These are phyloP conservation scores for Capsella bursapastoris DNA, from an alignment of 345 rosid genomes.

Conservation along the genomic window DNA sequence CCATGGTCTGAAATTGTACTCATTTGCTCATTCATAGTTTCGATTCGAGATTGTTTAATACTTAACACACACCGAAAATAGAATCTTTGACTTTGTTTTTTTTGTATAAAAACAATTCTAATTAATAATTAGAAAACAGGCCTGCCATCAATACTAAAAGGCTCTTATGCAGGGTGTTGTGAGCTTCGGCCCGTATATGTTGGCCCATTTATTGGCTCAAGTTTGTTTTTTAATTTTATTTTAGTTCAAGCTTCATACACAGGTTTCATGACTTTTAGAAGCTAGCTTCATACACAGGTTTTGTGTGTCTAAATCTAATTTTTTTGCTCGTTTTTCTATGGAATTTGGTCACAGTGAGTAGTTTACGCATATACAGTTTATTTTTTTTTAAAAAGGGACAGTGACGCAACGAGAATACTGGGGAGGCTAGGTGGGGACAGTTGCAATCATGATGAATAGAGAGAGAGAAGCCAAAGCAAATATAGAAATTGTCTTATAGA, in stretches of 20 bases:
- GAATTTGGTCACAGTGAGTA: neutral
- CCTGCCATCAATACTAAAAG: neutral
- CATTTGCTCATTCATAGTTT: too few relatives aligned
- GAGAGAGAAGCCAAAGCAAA: neutral
- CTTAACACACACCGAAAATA: too few relatives aligned
- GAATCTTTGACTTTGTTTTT: too few relatives aligned
- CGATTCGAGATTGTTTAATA: too few relatives aligned
- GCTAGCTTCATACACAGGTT: too few relatives aligned
- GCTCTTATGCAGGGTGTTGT: neutral
- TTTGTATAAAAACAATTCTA: too few relatives aligned
- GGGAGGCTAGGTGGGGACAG: neutral
- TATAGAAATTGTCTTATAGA: neutral
- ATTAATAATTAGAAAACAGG: neutral
- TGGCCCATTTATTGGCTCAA: neutral
- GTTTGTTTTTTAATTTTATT: too few relatives aligned
- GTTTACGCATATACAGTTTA: neutral
- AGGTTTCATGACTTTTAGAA: too few relatives aligned
- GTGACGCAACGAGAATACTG: neutral
- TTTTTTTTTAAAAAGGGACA: too few relatives aligned
- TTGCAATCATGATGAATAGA: slow-evolving; percentile 9
- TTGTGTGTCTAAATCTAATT: too few relatives aligned
- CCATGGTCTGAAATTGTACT: too few relatives aligned
- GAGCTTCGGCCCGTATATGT: neutral
- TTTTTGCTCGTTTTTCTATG: neutral
- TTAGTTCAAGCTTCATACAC: too few relatives aligned